Conservation (phyloP, 176 grass and related monocot species). For the Oryza australiensis region DNA sequence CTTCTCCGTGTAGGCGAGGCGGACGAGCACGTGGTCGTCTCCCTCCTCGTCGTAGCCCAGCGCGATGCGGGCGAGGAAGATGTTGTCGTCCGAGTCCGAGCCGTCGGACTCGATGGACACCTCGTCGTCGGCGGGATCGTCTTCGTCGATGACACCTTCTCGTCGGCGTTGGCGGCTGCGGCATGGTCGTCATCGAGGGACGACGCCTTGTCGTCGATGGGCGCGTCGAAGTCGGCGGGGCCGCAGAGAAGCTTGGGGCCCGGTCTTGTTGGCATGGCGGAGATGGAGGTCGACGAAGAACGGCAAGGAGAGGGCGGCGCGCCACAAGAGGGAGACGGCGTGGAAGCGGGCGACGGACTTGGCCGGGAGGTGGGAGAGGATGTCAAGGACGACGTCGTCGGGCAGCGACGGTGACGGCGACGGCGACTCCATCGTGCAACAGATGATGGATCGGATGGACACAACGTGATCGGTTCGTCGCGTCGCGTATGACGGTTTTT, state of each 20-base stretch:
- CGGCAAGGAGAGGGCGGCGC: not conserved
- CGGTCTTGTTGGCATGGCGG: not conserved
- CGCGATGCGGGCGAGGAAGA: conserved; percentile 18
- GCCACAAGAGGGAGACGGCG: not conserved
- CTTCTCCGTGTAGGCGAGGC: not conserved
- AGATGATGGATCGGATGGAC: too few species aligned
- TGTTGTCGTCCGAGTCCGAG: too few species aligned
- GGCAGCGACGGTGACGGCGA: too few species aligned
- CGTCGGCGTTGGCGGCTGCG: too few species aligned
- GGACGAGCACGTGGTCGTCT: conserved; percentile 14
- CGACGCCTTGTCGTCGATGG: too few species aligned
- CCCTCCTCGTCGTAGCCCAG: conserved; percentile 25
- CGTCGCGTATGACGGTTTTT: too few species aligned
- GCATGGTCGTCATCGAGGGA: too few species aligned
- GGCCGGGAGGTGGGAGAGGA: not conserved
- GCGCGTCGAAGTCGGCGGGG: too few species aligned
- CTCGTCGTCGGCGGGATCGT: not conserved
- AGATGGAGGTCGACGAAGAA: not conserved
- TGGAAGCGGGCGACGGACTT: not conserved
- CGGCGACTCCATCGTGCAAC: too few species aligned
- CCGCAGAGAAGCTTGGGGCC: not conserved
- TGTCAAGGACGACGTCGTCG: not conserved
- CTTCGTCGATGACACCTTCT: too few species aligned
- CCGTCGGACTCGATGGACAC: too few species aligned
- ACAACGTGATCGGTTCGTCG: too few species aligned